Evolutionary conservation across 2,329 filamentous ascomycete species (phyloP).

Genomic region (Fusarium heterosporum): DNA sequence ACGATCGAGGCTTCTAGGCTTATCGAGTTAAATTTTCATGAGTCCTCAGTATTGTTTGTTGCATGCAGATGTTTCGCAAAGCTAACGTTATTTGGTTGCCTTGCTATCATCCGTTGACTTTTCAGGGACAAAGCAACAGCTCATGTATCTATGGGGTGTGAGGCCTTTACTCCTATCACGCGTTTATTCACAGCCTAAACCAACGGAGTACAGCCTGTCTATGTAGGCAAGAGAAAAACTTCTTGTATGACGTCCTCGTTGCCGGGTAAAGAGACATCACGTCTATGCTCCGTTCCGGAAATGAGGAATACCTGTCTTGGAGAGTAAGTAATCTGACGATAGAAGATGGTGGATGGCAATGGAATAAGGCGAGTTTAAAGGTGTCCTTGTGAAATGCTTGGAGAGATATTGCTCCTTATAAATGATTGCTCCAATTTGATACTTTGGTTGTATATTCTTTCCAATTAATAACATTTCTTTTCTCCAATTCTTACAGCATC

Average conservation of each 20-base stretch:
- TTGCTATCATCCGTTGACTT: not conserved
- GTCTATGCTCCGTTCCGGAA: conserved; percentile 10
- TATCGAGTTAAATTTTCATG: not conserved
- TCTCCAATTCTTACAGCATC: conserved; percentile 1
- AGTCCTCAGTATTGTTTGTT: not conserved
- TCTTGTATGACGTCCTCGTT: conserved; percentile 2
- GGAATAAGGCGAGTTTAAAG: conserved; percentile 13
- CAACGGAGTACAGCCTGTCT: not conserved
- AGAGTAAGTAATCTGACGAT: conserved; percentile 35
- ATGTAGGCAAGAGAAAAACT: not conserved
- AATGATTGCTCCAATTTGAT: not conserved
- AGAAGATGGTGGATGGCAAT: conserved; percentile 43
- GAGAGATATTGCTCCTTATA: not conserved
- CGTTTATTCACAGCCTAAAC: conserved; percentile 21
- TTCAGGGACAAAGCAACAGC: not conserved
- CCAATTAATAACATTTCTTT: not conserved
- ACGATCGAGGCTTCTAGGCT: not conserved
- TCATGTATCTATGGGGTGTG: not conserved
- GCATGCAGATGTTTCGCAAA: too few relatives aligned
- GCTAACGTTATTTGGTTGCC: too few relatives aligned
- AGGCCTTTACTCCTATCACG: conserved; percentile 1
- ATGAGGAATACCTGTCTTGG: conserved; percentile 12
- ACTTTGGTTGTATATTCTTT: too few relatives aligned
- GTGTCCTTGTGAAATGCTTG: not conserved
- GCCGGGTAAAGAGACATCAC: conserved; percentile 18